These are phyloP conservation scores for Cordyceps javanica DNA, from an alignment of 2,329 filamentous ascomycete genomes.

Conservation along the genomic window DNA sequence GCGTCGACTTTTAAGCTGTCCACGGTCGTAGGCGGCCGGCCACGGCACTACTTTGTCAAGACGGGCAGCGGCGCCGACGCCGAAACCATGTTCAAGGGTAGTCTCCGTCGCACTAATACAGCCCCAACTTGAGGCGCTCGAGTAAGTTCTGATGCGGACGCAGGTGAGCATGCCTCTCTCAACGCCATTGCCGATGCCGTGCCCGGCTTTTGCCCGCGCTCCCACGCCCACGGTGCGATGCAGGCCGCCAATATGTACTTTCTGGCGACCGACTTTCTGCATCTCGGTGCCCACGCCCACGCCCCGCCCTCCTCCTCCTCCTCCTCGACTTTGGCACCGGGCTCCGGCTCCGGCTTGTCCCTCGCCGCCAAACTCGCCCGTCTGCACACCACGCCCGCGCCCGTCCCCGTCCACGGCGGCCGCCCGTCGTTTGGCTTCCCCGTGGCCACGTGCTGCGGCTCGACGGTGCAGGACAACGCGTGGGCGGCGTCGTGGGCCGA, in stretches of 20 bases:
- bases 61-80: slow-evolving; percentile 54
- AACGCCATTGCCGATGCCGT: slow-evolving; percentile 71
- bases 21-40: slow-evolving; percentile 39
- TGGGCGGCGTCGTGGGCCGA: slow-evolving; percentile 72
- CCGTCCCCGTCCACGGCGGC: slow-evolving; percentile 51
- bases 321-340: slow-evolving; percentile 29
- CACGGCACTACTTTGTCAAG: slow-evolving; percentile 65
- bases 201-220: slow-evolving; percentile 68
- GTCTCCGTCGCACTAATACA: too few species aligned
- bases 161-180: slow-evolving; percentile 76
- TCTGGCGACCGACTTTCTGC: slow-evolving; percentile 72
- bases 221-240: slow-evolving; percentile 64
- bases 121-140: too few species aligned
- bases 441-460: slow-evolving; percentile 77
- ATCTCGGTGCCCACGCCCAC: too few species aligned
- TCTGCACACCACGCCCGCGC: slow-evolving; percentile 71
- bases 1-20: slow-evolving; percentile 58
- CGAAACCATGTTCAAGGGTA: slow-evolving; percentile 64
- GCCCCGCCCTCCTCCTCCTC: slow-evolving; percentile 32
- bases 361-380: slow-evolving; percentile 72
- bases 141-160: slow-evolving; percentile 21
- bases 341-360: slow-evolving; percentile 46
- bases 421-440: slow-evolving; percentile 75
- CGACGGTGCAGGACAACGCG: slow-evolving; percentile 73
- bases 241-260: slow-evolving; percentile 44